Percentiles rank a stretch among this genome's conserved stretches.
Conservation (phyloP, 2,329 filamentous ascomycete species). For the Verticillium dahliae region DNA sequence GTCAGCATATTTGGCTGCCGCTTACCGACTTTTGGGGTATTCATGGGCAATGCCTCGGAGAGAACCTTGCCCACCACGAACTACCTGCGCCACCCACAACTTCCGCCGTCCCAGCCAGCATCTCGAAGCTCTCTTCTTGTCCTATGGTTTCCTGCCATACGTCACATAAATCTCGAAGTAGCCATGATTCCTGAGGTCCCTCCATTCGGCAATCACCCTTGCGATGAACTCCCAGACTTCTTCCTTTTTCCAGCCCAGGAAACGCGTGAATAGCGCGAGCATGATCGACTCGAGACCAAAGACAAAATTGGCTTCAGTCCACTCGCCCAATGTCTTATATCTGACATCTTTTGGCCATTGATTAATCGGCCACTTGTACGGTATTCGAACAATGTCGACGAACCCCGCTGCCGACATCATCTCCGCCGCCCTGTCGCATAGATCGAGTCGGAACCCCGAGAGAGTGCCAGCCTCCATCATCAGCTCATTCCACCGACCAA, state of each 20-base stretch:
- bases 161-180: slow-evolving; percentile 29
- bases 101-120: neutral
- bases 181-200: slow-evolving; percentile 26
- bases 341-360: slow-evolving; percentile 18
- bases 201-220: slow-evolving; percentile 20
- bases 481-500: slow-evolving; percentile 19
- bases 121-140: neutral
- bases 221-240: slow-evolving; percentile 25
- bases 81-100: neutral
- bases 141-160: slow-evolving; percentile 7
- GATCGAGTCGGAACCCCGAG: slow-evolving; percentile 21
- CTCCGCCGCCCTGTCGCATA: slow-evolving; percentile 17
- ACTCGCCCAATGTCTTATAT: slow-evolving; percentile 18
- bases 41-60: too few relatives aligned
- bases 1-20: neutral
- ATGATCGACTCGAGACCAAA: slow-evolving; percentile 25
- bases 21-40: too few relatives aligned
- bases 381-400: slow-evolving; percentile 15
- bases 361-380: slow-evolving; percentile 20
- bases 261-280: slow-evolving; percentile 19
- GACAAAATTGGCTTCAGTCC: slow-evolving; percentile 17
- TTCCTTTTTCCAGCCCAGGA: slow-evolving; percentile 18
- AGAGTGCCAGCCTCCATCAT: slow-evolving; percentile 21
- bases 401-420: slow-evolving; percentile 17
- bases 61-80: too few relatives aligned